Evolutionary conservation across 2,329 filamentous ascomycete genomes (phyloP), one percentile per base, ranked within the genome.

Genomic region (Aureobasidium sp.): DNA sequence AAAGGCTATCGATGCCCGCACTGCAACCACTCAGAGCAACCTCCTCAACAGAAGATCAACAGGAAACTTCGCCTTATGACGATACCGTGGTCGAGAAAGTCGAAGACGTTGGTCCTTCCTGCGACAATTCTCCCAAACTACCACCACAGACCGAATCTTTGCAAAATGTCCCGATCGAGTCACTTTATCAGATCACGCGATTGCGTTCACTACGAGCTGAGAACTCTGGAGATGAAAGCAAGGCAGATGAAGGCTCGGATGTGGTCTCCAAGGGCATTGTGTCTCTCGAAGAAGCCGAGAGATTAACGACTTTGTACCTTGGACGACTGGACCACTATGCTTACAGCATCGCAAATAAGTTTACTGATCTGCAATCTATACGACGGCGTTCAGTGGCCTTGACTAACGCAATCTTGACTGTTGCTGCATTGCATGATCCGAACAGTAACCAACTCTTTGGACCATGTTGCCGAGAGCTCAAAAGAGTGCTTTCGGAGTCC

Each of bases 361-460:
- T 81, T 65, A 76, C 73, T 50, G 75, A 79, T 64, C 67, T 82
- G 32, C 73, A 76, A 8, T 66, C 66, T 27, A 61, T 86, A 10
- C 79, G 84, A 17, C 78, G 80, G 20, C 78, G 78, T 17, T 86
- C 83, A 2, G 78, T 81, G 0, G 73, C 85, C 1, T 73, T 86
- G 12, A 80, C 82, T 0, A 81, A 79, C 0, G 80, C 81, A 0
- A 81, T 84, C 26, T 75, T 84, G 6, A 82, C 83, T 0, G 82
- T 86, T 0, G 80, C 82, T 3, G 82, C 83, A 0, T 74, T 85
- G 2, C 83, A 86, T 67, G 81, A 84, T 42, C 81, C 83, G 1
- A 78, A 78, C 44, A 79, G 79, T 53, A 80, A 79, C 5, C 74
- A 75, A 15, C 79, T 80, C 2, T 80, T 86, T 62, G 78, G 79